Evolutionary conservation across 2,329 filamentous ascomycete genomes (phyloP).

Genomic region (Cladosporium sp.): DNA sequence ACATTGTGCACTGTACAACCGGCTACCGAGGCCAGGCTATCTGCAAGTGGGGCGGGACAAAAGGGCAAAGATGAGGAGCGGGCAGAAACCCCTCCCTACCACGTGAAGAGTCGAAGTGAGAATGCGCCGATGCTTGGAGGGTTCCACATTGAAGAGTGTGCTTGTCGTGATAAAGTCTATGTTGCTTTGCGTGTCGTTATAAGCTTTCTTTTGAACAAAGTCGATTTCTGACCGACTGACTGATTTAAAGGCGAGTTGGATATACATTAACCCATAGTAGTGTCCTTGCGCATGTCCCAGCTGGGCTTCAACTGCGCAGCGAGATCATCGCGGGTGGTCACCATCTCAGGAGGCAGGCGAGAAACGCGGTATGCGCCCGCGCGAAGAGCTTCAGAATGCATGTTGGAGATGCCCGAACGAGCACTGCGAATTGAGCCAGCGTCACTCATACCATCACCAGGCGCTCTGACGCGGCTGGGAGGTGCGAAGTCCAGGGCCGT

Average conservation of each 20-base stretch:
- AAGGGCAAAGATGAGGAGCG: neutral
- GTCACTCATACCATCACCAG: conserved; percentile 44
- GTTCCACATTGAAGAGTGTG: conserved; percentile 9
- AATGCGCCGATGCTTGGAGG: conserved; percentile 8
- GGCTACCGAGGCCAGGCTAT: neutral
- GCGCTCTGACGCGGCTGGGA: conserved; percentile 69
- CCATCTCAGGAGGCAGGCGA: conserved; percentile 75
- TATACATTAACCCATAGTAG: conserved; percentile 9
- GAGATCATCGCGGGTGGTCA: conserved; percentile 73
- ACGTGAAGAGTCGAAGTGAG: neutral
- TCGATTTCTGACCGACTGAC: conserved; percentile 2
- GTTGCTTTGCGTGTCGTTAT: conserved; percentile 17
- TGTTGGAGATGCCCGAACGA: conserved; percentile 72
- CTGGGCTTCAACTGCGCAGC: conserved; percentile 57
- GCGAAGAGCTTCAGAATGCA: conserved; percentile 70
- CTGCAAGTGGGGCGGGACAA: neutral
- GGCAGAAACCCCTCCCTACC: neutral
- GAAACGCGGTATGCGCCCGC: conserved; percentile 83
- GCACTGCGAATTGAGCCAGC: conserved; percentile 63
- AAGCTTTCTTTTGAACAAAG: conserved; percentile 5
- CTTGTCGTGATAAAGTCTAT: conserved; percentile 16
- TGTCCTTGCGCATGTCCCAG: conserved; percentile 50
- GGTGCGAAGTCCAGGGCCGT: conserved; percentile 79
- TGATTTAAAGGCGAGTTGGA: neutral
- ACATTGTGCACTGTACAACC: conserved; percentile 13